Evolutionary conservation across 192 early-diverging fungal species (phyloP).

Genomic region (Coemansia sp.): DNA sequence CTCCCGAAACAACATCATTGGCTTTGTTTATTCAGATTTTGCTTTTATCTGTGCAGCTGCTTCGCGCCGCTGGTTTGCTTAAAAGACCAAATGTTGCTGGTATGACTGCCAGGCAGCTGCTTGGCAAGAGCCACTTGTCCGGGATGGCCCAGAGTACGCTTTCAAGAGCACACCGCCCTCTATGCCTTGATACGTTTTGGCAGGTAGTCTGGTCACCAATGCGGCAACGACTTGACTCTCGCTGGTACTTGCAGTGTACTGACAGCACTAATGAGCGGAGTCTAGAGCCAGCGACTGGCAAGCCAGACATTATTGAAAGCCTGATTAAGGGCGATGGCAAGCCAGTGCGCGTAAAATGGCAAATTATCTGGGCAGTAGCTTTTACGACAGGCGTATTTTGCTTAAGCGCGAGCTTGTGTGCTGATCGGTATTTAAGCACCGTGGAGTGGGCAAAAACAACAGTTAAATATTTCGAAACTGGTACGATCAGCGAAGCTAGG

Average conservation of each 20-base stretch:
- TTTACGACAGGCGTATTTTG: conserved; percentile 29
- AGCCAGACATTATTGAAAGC: neutral
- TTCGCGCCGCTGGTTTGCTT: neutral
- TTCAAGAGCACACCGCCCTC: neutral
- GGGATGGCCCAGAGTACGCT: neutral
- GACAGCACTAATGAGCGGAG: neutral
- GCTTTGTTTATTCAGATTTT: neutral
- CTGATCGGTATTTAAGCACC: neutral
- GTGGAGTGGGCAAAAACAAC: neutral
- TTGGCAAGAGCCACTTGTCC: neutral
- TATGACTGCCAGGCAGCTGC: neutral
- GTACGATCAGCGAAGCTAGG: neutral
- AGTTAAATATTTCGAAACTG: neutral
- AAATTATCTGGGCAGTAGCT: conserved; percentile 27
- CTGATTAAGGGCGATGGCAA: neutral
- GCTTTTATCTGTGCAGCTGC: neutral
- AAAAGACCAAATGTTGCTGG: neutral
- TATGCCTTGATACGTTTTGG: neutral
- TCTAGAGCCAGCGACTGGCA: neutral
- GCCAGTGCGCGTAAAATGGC: conserved; percentile 11
- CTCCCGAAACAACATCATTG: neutral
- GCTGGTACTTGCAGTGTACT: neutral
- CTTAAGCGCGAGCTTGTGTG: conserved; percentile 15
- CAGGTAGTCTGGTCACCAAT: neutral
- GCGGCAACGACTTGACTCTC: neutral